Percentiles rank a stretch among this genome's conserved stretches.
Evolutionary conservation across 2,329 filamentous ascomycete genomes (phyloP).

Genomic region (Colletotrichum kahawae): DNA sequence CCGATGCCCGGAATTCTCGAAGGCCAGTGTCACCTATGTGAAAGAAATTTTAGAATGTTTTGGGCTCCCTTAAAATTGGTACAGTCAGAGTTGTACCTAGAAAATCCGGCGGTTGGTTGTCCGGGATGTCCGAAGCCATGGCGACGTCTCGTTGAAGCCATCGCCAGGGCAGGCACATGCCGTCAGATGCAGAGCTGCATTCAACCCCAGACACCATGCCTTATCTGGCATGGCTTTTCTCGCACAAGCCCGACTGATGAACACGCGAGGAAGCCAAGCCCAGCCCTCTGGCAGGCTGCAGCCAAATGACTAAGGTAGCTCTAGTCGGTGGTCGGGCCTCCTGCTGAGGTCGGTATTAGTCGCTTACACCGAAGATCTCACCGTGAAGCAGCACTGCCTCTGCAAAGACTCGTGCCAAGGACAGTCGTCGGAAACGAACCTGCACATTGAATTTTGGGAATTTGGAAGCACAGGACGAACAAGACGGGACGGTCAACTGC

Average conservation of each 20-base stretch:
- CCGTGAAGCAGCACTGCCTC: slow-evolving; percentile 8
- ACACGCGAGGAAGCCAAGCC: neutral
- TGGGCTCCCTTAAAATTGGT: accelerated
- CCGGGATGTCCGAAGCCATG: neutral
- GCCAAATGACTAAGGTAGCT: neutral
- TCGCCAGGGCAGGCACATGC: neutral
- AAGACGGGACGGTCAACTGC: neutral
- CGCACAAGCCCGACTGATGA: neutral
- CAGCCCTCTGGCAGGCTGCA: neutral
- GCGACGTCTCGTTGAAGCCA: neutral
- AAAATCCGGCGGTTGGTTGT: neutral
- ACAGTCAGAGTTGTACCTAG: neutral
- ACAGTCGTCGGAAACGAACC: neutral
- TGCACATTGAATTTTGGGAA: neutral
- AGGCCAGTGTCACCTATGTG: neutral
- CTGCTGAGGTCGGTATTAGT: neutral
- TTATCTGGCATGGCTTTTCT: neutral
- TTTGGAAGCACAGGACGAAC: neutral
- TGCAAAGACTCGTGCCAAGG: neutral
- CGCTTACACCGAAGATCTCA: neutral
- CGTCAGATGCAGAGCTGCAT: neutral
- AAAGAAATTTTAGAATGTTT: neutral
- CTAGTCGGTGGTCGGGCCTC: neutral
- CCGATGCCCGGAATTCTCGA: neutral
- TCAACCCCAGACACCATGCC: neutral